These are phyloP conservation scores for Herpetospermum pedunculosum DNA, from an alignment of 306 rosid species.

Conservation along the genomic window DNA sequence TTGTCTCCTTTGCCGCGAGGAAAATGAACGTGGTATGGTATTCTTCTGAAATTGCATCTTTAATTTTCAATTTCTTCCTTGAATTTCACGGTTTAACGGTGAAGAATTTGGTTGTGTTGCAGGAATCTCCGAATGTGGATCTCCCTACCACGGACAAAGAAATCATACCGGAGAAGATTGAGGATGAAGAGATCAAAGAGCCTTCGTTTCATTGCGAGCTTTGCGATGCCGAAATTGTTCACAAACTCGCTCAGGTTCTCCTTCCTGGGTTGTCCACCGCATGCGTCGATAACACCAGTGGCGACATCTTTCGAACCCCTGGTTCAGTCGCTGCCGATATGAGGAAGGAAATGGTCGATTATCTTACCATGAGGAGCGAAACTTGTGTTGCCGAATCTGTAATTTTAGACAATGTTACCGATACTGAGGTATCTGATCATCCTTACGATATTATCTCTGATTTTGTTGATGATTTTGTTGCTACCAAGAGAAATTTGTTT, in stretches of 20 bases:
- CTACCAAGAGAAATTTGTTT: constrained; percentile 53
- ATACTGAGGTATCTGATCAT: constrained; percentile 37
- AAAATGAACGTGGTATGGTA: neutral
- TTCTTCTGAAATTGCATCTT: neutral
- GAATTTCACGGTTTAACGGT: neutral
- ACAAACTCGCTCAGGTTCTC: constrained; percentile 61
- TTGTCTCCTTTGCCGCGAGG: neutral
- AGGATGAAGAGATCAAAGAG: constrained; percentile 35
- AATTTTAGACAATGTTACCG: constrained; percentile 43
- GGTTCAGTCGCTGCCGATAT: constrained; percentile 56
- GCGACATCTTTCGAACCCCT: constrained; percentile 51
- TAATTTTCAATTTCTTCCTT: neutral
- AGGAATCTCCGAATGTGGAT: constrained; percentile 38
- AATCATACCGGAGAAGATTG: constrained; percentile 47
- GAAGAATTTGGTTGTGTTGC: neutral
- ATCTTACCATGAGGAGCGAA: constrained; percentile 52
- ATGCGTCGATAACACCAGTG: constrained; percentile 68
- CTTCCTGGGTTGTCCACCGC: constrained; percentile 71
- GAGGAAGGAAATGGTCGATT: constrained; percentile 73
- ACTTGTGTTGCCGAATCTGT: constrained; percentile 57
- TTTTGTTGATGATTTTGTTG: constrained; percentile 63
- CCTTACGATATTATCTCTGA: constrained; percentile 63
- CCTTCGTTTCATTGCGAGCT: constrained; percentile 42
- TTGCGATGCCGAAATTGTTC: constrained; percentile 49
- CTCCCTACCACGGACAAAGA: constrained; percentile 30